phyloP scores from a whole-genome alignment of 345 rosid genomes.

The Cochlearia excelsa region DNA sequence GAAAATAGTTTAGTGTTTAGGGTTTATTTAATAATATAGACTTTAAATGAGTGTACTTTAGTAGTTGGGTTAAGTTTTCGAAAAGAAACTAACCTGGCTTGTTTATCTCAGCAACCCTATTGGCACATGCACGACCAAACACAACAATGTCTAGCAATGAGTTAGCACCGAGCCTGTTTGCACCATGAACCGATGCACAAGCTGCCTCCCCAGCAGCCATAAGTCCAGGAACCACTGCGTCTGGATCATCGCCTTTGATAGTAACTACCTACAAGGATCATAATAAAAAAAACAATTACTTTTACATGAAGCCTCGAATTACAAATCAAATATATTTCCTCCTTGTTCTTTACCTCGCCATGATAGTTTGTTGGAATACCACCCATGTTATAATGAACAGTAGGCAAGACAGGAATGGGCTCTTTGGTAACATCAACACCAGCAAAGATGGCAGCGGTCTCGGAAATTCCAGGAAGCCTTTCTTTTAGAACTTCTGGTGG shows the following conservation, averaged over 20 bases:
- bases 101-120: constrained; percentile 77
- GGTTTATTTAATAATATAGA: too few species aligned
- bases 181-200: constrained; percentile 97
- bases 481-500: constrained; percentile 97
- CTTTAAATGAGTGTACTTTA: too few species aligned
- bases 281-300: neutral
- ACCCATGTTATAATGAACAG: constrained; percentile 98
- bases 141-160: constrained; percentile 98
- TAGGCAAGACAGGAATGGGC: constrained; percentile 94
- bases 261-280: constrained; percentile 56
- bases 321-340: too few species aligned
- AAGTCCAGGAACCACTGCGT: constrained; percentile 75
- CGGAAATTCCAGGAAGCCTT: constrained; percentile 98
- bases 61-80: neutral
- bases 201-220: constrained; percentile 99
- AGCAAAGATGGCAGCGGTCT: constrained; percentile 97
- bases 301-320: too few species aligned
- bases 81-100: constrained; percentile 57
- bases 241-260: constrained; percentile 58
- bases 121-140: constrained; percentile 96
- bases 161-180: constrained; percentile 93
- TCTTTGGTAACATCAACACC: constrained; percentile 97
- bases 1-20: too few species aligned
- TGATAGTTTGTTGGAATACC: constrained; percentile 94
- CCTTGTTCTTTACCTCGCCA: constrained; percentile 52